Base-by-base conservation (phyloP, 2,329 filamentous ascomycete species). In the Talaromyces sp. region DNA sequence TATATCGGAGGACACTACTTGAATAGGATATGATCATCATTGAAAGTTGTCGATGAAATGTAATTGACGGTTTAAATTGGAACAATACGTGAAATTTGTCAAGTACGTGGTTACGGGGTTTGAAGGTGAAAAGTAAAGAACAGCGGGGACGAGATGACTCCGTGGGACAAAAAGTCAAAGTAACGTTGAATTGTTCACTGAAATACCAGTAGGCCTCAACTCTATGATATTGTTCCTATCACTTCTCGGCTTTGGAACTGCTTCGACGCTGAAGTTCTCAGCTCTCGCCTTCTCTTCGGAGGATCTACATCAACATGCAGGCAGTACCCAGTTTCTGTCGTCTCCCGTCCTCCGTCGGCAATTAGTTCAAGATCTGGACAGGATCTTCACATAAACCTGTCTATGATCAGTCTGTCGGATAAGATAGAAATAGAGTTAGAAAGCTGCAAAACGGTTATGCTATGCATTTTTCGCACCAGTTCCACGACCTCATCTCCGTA, bases 291-390 rank as follows among this genome's bases (percentile, higher is more conserved):
- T 41, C 57, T 45, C 41, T 24, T 47, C 6, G 39, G 9, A 24
- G 31, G 43, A 48, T 60, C 58, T 60, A 37, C 41, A 56, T 39
- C 52, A 54, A 35, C n/a, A 45, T 60, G 41, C 57, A 47, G 58
- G 27, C n/a, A 48, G 41, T 48, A 45, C 35, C 56, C 37, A 31
- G 22, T 43, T 59, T 50, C 47, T 41, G 33, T 62, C 41, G 31
- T 22, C 43, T 27, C 43, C 43, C n/a, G 43, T 19, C 22, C 19
- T 37, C 45, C n/a, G 33, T 24, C 43, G 58, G 39, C 10, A 37
- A 31, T 59, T 61, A 61, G 43, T 24, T 19, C 31, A 35, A 16
- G 41, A 50, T 61, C 45, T 39, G 45, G 43, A 35, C 11, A 52
- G 41, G 59, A 61, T 50, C 43, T 48, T 48, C 59, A 35, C 22